These are phyloP conservation scores for Suhomyces chickasaworum DNA, from an alignment of 1,139 yeast genomes.

Conservation along the genomic window DNA sequence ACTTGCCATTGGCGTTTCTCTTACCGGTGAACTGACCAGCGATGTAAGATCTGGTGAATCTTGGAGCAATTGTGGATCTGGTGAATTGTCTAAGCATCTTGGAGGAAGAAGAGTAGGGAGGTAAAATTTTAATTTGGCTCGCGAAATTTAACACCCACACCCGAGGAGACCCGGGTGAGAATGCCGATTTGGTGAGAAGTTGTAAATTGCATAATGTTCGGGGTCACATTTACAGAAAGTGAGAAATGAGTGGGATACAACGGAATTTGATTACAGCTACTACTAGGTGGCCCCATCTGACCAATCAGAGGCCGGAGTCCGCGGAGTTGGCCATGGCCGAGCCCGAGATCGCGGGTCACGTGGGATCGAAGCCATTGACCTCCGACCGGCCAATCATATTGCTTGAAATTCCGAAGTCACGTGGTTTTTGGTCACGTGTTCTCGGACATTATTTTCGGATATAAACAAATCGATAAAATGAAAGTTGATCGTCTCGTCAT, in stretches of 20 bases:
- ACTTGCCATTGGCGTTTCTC: slow-evolving; percentile 62
- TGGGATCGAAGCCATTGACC: not conserved
- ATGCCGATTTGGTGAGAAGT: not conserved
- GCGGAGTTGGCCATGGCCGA: slow-evolving; percentile 9
- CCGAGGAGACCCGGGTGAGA: not conserved
- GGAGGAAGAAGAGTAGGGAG: slow-evolving; percentile 14
- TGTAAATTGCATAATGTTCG: not conserved
- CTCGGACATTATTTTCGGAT: not conserved
- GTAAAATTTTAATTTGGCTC: slow-evolving; percentile 13
- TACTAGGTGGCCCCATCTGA: not conserved
- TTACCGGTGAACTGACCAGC: slow-evolving; percentile 54
- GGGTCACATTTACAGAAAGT: not conserved
- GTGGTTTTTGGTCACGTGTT: not conserved
- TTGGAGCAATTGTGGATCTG: slow-evolving; percentile 37
- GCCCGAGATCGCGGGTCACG: slow-evolving; percentile 10
- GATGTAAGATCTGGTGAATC: slow-evolving; percentile 48
- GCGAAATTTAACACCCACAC: slow-evolving; percentile 6
- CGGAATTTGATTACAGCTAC: not conserved
- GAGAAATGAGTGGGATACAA: not conserved
- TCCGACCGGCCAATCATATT: slow-evolving; percentile 1
- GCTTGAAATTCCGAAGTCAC: not conserved
- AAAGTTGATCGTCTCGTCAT: no score
- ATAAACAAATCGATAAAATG: no score
- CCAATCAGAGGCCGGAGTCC: slow-evolving; percentile 9
- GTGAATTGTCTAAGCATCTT: slow-evolving; percentile 49